These are phyloP conservation scores for Polytrichum commune DNA, from an alignment of 225 moss, liverwort and hornwort genomes.

Conservation along the genomic window DNA sequence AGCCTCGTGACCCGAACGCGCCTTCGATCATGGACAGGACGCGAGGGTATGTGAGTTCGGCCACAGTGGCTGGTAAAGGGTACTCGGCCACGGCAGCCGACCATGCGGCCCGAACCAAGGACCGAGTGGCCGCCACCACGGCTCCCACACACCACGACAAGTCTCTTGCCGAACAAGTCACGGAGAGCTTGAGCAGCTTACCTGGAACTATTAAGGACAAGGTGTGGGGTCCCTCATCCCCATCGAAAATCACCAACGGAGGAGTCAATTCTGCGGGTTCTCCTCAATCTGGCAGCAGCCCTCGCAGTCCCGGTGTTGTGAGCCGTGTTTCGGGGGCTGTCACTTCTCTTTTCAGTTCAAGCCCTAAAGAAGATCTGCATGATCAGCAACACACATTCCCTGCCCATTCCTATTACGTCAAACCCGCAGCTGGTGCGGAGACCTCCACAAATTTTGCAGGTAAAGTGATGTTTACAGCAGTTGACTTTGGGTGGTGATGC, in stretches of 20 bases:
- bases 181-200: conserved; percentile 34
- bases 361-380: neutral
- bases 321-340: conserved; percentile 2
- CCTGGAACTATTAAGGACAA: conserved; percentile 22
- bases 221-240: conserved; percentile 8
- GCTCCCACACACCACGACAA: conserved; percentile 54
- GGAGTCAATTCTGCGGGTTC: neutral
- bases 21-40: conserved; percentile 20
- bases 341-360: neutral
- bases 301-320: conserved; percentile 1
- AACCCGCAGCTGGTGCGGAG: neutral
- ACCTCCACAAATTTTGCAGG: conserved; percentile 8
- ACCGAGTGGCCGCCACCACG: conserved; percentile 36
- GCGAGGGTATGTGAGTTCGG: conserved; percentile 16
- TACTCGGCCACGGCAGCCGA: conserved; percentile 31
- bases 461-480: conserved; percentile 2
- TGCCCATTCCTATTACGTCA: conserved; percentile 11
- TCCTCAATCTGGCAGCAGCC: neutral
- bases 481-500: neutral
- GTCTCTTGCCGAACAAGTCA: conserved; percentile 49
- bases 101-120: conserved; percentile 36
- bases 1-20: conserved; percentile 24
- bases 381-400: conserved; percentile 20
- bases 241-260: neutral
- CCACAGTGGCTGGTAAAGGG: conserved; percentile 19